Conservation (phyloP, 1,284 basidiomycete genomes). For the Rhodotorula sp. region DNA sequence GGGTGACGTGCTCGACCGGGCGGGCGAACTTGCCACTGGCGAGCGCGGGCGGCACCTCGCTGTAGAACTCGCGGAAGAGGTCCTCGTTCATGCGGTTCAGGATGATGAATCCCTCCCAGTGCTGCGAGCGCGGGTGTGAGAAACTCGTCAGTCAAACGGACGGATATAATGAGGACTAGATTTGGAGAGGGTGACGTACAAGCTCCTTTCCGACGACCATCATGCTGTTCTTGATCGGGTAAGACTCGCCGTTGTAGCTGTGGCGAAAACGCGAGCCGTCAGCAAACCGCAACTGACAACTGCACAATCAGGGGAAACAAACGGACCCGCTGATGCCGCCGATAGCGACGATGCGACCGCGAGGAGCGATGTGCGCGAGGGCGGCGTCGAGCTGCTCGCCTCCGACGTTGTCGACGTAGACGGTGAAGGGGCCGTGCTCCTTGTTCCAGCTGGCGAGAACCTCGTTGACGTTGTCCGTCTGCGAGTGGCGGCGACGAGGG, state of each 20-base stretch:
- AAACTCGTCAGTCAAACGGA: not conserved
- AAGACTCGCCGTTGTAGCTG: slow-evolving; percentile 24
- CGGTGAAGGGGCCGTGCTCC: slow-evolving; percentile 20
- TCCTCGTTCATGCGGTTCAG: slow-evolving; percentile 18
- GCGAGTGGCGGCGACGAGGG: not conserved
- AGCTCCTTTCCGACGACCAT: slow-evolving; percentile 70
- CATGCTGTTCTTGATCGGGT: slow-evolving; percentile 52
- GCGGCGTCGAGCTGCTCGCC: slow-evolving; percentile 39
- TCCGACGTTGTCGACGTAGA: slow-evolving; percentile 41
- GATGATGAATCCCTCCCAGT: slow-evolving; percentile 24
- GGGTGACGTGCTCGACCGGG: slow-evolving; percentile 44
- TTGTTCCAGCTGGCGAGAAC: slow-evolving; percentile 22
- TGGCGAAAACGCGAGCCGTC: no score
- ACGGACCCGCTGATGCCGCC: slow-evolving; percentile 16
- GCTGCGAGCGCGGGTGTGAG: no score
- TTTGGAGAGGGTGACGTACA: slow-evolving; percentile 53
- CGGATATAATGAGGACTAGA: slow-evolving; percentile 22
- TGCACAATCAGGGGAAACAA: not conserved
- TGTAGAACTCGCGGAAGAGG: slow-evolving; percentile 19
- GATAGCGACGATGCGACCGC: slow-evolving; percentile 28
- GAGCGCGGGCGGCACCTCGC: slow-evolving; percentile 57
- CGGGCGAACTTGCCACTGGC: slow-evolving; percentile 65
- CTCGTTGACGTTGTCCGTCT: slow-evolving; percentile 44
- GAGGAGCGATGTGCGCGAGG: slow-evolving; percentile 23
- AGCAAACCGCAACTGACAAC: not conserved